Evolutionary conservation across 2,329 filamentous ascomycete species (phyloP), one percentile per base, ranked within the genome.

Genomic region (Penicillium sp.): DNA sequence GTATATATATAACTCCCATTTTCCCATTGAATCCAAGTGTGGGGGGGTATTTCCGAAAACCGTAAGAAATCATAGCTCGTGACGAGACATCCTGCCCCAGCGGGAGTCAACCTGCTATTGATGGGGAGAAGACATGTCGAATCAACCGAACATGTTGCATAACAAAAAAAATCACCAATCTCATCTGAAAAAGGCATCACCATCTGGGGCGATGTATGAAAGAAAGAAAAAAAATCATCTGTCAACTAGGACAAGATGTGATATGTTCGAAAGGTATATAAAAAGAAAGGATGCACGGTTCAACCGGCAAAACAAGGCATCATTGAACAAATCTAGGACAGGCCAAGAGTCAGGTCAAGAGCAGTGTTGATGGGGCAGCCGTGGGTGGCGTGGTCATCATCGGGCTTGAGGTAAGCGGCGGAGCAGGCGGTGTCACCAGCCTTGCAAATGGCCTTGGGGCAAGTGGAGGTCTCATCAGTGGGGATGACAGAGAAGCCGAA

Each of bases 361-460:
- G 65, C 62, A 48, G 72, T 68, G 56, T 66, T 45, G 54, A 70
- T 66, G 43, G 71, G 66, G 66, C 75, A 77, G 53, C 72, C 71
- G 59, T 76, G 72, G 44, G 75, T 77, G 38, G 75, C 75, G 38
- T 71, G 66, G 66, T 77, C 66, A 63, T 77, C 75, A 29, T 67
- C 64, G 16, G 73, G 73, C 58, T 71, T 53, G 63, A 75, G 68
- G 64, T 77, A 77, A 45, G 73, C 75, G 50, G 70, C 69, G 18
- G 69, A 62, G 61, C 75, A 77, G 20, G 61, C 57, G 22, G 50
- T 29, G 46, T 74, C 73, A 38, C 74, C 74, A 22, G 74, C 67
- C 31, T 55, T 44, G 64, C 75, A 77, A 54, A 63, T 63, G 48
- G 73, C 72, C 34, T 59, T 58, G 18, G 68, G 71, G 67, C 75